Evolutionary conservation across 306 rosid species (phyloP).

Genomic region (Quercus gilva): DNA sequence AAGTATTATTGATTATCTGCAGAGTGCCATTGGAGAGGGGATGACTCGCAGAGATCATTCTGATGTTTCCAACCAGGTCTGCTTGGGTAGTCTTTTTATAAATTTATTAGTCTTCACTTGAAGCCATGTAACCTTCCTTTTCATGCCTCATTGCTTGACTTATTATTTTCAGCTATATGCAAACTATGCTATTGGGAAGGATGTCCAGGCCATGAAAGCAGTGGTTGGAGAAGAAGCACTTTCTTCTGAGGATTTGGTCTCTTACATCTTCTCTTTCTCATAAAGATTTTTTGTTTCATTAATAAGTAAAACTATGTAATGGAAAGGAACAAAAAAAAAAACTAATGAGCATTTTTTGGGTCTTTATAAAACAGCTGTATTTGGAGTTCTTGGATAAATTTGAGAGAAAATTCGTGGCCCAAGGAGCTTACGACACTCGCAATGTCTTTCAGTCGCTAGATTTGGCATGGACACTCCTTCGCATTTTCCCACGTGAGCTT

Average conservation of each 20-base stretch:
- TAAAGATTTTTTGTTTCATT: constrained; percentile 2
- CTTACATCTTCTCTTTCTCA: constrained; percentile 7
- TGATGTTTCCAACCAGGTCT: constrained; percentile 98
- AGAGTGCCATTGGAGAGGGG: constrained; percentile 99
- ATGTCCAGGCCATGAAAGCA: constrained; percentile 99
- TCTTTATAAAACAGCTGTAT: constrained; percentile 61
- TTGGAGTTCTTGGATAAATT: constrained; percentile 99
- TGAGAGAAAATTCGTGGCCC: constrained; percentile 93
- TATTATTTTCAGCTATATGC: constrained; percentile 76
- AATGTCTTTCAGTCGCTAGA: constrained; percentile 97
- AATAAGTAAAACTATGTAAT: neutral
- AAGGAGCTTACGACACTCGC: constrained; percentile 99
- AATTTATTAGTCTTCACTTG: neutral
- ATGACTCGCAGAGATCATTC: constrained; percentile 98
- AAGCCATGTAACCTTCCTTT: constrained; percentile 16
- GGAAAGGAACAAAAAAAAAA: constrained; percentile 5
- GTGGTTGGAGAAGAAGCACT: constrained; percentile 99
- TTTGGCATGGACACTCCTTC: constrained; percentile 97
- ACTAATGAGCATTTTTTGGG: constrained; percentile 10
- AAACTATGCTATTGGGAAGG: constrained; percentile 99
- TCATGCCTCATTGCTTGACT: constrained; percentile 5
- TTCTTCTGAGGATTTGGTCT: constrained; percentile 97
- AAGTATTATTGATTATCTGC: constrained; percentile 34
- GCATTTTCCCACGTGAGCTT: constrained; percentile 99
- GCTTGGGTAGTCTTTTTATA: constrained; percentile 3